Percentiles rank a stretch among this genome's conserved stretches.
phyloP scores from a whole-genome alignment of 805 yeast genomes.

The Spathaspora sp. region DNA sequence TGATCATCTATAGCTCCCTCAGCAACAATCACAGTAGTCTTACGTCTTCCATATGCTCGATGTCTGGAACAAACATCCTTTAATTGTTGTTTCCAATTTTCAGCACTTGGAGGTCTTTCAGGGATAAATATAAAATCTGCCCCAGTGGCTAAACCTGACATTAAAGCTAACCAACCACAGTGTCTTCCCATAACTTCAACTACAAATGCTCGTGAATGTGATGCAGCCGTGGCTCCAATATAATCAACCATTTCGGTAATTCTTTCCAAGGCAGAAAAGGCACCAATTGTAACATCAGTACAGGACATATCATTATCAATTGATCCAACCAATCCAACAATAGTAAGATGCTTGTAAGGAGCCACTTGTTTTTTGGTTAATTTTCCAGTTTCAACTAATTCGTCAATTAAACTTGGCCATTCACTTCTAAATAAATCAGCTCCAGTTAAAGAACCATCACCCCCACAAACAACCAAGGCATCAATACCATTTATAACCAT shows the following conservation, averaged over 20 bases:
- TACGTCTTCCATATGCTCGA: slow-evolving; percentile 68
- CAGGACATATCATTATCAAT: slow-evolving; percentile 82
- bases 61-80: slow-evolving; percentile 60
- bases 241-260: slow-evolving; percentile 74
- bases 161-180: slow-evolving; percentile 83
- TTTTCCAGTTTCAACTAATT: slow-evolving; percentile 43
- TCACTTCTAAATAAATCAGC: slow-evolving; percentile 74
- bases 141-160: slow-evolving; percentile 77
- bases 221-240: slow-evolving; percentile 79
- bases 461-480: slow-evolving; percentile 78
- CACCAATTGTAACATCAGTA: slow-evolving; percentile 82
- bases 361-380: slow-evolving; percentile 45
- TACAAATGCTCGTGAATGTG: slow-evolving; percentile 80
- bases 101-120: slow-evolving; percentile 65
- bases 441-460: slow-evolving; percentile 81
- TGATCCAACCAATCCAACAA: slow-evolving; percentile 78
- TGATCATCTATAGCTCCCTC: slow-evolving; percentile 79
- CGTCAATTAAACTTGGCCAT: slow-evolving; percentile 70
- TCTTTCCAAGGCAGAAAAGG: slow-evolving; percentile 72
- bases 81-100: slow-evolving; percentile 67
- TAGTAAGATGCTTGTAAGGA: slow-evolving; percentile 54
- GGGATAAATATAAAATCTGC: slow-evolving; percentile 82
- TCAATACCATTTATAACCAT: slow-evolving; percentile 70
- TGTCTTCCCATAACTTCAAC: slow-evolving; percentile 89
- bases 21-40: slow-evolving; percentile 76